Percentiles rank a stretch among this genome's conserved stretches.
phyloP scores from a whole-genome alignment of 805 yeast species.

The Candida sakaeoensis region DNA sequence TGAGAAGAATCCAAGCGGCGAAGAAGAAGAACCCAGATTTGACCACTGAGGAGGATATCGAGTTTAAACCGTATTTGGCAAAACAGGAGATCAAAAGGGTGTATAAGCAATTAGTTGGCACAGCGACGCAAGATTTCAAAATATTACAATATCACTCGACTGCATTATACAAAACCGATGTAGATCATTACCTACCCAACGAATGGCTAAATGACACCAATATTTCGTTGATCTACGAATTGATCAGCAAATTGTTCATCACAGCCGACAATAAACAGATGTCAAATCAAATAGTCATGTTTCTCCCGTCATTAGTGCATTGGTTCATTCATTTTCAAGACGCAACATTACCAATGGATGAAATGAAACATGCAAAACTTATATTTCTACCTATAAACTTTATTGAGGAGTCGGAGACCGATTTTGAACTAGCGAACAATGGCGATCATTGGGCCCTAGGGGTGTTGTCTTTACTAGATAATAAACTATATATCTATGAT shows the following conservation, averaged over 20 bases:
- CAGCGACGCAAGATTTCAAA: slow-evolving; percentile 16
- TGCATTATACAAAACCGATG: slow-evolving; percentile 55
- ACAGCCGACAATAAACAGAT: slow-evolving; percentile 10
- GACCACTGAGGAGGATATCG: slow-evolving; percentile 9
- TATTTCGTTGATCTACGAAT: slow-evolving; percentile 59
- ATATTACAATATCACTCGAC: slow-evolving; percentile 53
- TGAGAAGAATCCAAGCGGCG: slow-evolving; percentile 21
- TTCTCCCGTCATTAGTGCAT: slow-evolving; percentile 63
- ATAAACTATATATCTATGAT: slow-evolving; percentile 54
- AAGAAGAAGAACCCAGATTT: slow-evolving; percentile 15
- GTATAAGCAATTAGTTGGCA: slow-evolving; percentile 7
- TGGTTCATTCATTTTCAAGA: slow-evolving; percentile 49
- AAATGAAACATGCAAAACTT: slow-evolving; percentile 34
- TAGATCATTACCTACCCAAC: slow-evolving; percentile 53
- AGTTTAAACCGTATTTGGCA: slow-evolving; percentile 14
- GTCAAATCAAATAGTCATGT: slow-evolving; percentile 24
- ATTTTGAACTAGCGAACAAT: slow-evolving; percentile 51
- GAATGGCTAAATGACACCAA: slow-evolving; percentile 77
- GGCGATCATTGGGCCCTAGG: slow-evolving; percentile 79
- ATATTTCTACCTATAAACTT: slow-evolving; percentile 69
- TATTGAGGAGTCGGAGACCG: slow-evolving; percentile 44
- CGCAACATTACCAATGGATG: slow-evolving; percentile 25
- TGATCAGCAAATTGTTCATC: slow-evolving; percentile 24
- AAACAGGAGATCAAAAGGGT: slow-evolving; percentile 18
- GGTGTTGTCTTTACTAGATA: slow-evolving; percentile 47